phyloP scores from a whole-genome alignment of 495 filamentous ascomycete genomes.

The Corynascus novoguineensis region DNA sequence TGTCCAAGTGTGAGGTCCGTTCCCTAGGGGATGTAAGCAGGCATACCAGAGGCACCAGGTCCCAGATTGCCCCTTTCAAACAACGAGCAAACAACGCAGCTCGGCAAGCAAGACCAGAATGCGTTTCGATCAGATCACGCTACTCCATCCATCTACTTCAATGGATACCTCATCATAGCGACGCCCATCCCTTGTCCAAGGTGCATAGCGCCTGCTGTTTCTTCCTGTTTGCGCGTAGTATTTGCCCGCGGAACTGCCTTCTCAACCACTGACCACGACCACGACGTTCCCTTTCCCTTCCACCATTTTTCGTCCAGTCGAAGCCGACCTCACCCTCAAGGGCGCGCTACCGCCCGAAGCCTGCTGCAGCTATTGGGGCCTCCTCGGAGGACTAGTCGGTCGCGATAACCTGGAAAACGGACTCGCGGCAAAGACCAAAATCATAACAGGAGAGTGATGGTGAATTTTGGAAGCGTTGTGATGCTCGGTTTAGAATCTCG shows the following conservation, averaged over 20 bases:
- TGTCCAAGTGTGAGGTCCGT: too few species aligned
- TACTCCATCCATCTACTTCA: slow-evolving; percentile 17
- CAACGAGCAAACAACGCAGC: too few species aligned
- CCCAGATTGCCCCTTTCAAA: too few species aligned
- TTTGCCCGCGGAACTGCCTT: too few species aligned
- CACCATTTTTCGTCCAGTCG: slow-evolving; percentile 27
- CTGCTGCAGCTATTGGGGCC: slow-evolving; percentile 47
- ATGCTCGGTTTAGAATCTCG: too few species aligned
- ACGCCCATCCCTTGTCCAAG: slow-evolving; percentile 35
- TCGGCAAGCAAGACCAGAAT: background rate
- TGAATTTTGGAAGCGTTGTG: too few species aligned
- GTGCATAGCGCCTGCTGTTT: slow-evolving; percentile 23
- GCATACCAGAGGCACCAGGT: too few species aligned
- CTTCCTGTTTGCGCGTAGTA: too few species aligned
- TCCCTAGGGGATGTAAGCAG: too few species aligned
- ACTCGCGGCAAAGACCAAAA: too few species aligned
- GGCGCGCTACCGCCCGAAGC: slow-evolving; percentile 41
- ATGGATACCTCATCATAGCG: slow-evolving; percentile 15
- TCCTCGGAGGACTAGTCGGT: slow-evolving; percentile 44
- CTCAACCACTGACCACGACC: background rate
- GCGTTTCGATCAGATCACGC: slow-evolving; percentile 7
- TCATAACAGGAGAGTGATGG: too few species aligned
- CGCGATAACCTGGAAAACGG: slow-evolving; percentile 25
- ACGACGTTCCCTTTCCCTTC: background rate
- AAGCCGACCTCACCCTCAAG: slow-evolving; percentile 42